Evolutionary conservation across 306 rosid genomes (phyloP), one percentile per base, ranked within the genome.

Genomic region (Acacia confusa): DNA sequence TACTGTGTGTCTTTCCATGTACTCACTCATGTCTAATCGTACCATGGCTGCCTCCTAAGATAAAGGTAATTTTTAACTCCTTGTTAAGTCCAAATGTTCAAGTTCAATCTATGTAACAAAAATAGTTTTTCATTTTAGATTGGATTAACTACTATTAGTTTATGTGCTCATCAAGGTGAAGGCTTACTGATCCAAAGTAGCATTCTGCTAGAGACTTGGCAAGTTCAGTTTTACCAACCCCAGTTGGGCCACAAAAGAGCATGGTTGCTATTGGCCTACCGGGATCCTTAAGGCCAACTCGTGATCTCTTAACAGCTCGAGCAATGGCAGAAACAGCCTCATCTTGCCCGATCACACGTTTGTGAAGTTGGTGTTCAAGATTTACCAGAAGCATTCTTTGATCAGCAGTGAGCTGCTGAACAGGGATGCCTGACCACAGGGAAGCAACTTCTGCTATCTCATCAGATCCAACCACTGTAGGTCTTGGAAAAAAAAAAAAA

Each of bases 1-100:
- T 70, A 94, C 94, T 22, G 98, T 90, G 85, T 94, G 97, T 17
- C 94, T 93, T 82, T 94, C 98, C 98, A 94, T 94, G 77, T 94
- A 94, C 88, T 94, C 98, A 76, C 98, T 94, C 98, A 92, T 94
- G 85, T 94, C 98, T 75, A 92, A 67, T 73, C 97, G 80, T 71
- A 94, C 70, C 97, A 94, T 92, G 63, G 93, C 87, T 38, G 79
- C 88, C 83, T 91, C 98, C 98, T 94, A 92, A 64, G 76, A 67
- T 27, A 52, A 63, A 32, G 80, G 61, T 69, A 70, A 36, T 44
- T 41, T n/a, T 41, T 7, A 70, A 57, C 16, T 57, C 63, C 60
- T 38, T 52, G 67, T 73, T 55, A 40, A 6, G 40, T 50, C 20
- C 74, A 67, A 34, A 48, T 45, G 20, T 64, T 7, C 9, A 41